Base-by-base conservation (phyloP, 805 yeast species). In the Allodekkera sacchari region DNA sequence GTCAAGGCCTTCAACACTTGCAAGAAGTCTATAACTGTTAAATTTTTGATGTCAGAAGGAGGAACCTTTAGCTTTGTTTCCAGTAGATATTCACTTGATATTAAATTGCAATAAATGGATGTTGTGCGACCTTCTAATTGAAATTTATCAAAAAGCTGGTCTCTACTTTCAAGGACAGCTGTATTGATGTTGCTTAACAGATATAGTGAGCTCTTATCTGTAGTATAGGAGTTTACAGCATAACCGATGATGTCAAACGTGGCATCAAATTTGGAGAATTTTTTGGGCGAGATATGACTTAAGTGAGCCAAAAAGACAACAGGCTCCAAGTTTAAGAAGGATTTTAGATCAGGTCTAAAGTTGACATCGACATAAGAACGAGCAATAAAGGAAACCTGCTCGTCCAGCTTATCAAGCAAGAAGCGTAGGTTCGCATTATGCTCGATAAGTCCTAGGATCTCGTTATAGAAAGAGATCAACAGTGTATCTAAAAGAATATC, bases 401-500 rank as follows among this genome's bases (percentile, higher is more conserved):
- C 50, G 16, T 32, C 32, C 31, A 50, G 25, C 7, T 36, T 37
- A 7, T 36, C 35, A 19, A 45, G 28, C 15, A 47, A 18, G 32
- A 39, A 31, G 2, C 10, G 12, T 18, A 41, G 20, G 3, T 27
- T 11, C 3, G 13, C 10, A 19, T 28, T 25, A 11, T 30, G 13
- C 4, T 21, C 16, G 6, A 43, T 27, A 14, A 29, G 18, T 13
- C 39, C 33, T 20, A 59, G 27, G n/a, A 58, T 21, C 16, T 47
- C 47, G 19, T 41, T 41, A 39, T 60, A 62, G 30, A 52, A 52
- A 5, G 49, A 48, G 4, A 62, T 36, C 12, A 45, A 35, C 29
- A 50, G 50, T 3, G 56, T 35, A 24, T 44, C 43, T 11, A 54
- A 42, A 8, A 62, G 36, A 2, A 54, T 28, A 34, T 62, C 68